A percentile compares a stretch with the other conserved stretches of the same genome.
Conservation (phyloP, 176 grass and related monocot species). For the Oryza brachyantha region DNA sequence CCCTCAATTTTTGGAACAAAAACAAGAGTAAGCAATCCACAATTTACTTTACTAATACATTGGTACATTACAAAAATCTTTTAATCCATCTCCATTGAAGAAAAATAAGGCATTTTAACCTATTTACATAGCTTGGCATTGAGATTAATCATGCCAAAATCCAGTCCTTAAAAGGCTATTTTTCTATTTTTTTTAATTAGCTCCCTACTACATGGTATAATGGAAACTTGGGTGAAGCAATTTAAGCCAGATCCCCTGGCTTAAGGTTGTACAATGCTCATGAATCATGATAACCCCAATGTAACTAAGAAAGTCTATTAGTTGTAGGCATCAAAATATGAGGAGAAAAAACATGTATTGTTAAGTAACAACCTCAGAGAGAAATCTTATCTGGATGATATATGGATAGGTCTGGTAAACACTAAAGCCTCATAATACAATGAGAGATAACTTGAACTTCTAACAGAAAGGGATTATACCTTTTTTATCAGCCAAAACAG, state of each 20-base stretch:
- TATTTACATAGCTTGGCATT: not conserved
- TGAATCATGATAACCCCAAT: not conserved
- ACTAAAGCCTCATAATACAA: not conserved
- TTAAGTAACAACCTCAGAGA: not conserved
- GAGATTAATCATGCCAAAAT: not conserved
- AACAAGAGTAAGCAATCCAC: not conserved
- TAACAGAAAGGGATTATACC: not conserved
- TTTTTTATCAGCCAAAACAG: not conserved
- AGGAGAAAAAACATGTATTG: not conserved
- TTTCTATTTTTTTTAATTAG: not conserved
- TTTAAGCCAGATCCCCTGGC: not conserved
- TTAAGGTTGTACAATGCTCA: not conserved
- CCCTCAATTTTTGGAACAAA: not conserved
- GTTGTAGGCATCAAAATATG: slow-evolving; percentile 3
- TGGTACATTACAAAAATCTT: not conserved
- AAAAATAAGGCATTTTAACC: not conserved
- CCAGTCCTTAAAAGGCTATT: not conserved
- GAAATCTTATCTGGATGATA: not conserved
- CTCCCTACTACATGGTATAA: not conserved
- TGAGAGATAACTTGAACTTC: not conserved
- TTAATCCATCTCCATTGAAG: not conserved
- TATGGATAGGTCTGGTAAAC: not conserved
- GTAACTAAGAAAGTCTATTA: not conserved
- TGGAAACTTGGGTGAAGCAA: not conserved
- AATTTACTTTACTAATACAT: not conserved